A percentile compares a stretch with the other conserved stretches of the same genome.
These are phyloP conservation scores for Lasiosphaeria ovina DNA, from an alignment of 495 filamentous ascomycete genomes.

Conservation along the genomic window DNA sequence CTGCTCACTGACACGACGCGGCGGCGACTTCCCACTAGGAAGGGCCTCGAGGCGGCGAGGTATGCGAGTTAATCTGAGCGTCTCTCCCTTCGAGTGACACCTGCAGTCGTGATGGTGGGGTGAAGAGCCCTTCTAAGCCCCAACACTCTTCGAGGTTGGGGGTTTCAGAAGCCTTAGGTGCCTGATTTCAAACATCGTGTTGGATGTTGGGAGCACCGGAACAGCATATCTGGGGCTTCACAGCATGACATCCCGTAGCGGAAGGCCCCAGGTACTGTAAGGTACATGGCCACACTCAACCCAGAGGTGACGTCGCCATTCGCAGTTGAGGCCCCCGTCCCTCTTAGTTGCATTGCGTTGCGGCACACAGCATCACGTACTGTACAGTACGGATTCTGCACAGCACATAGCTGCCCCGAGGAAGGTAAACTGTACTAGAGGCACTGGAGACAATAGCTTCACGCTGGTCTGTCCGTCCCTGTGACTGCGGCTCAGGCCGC, in stretches of 20 bases:
- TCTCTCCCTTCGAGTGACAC: constrained; percentile 21
- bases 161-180: constrained; percentile 16
- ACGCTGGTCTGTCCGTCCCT: too few relatives aligned
- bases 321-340: too few relatives aligned
- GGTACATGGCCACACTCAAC: too few relatives aligned
- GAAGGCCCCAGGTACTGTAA: too few relatives aligned
- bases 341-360: too few relatives aligned
- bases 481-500: too few relatives aligned
- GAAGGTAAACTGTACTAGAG: too few relatives aligned
- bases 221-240: constrained; percentile 16
- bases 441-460: too few relatives aligned
- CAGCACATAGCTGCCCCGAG: too few relatives aligned
- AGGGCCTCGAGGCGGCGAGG: constrained; percentile 6
- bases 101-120: constrained; percentile 24
- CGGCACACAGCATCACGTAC: too few relatives aligned
- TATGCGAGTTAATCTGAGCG: constrained; percentile 20
- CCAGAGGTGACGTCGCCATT: too few relatives aligned
- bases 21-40: not conserved
- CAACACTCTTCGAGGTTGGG: constrained; percentile 11
- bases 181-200: not conserved
- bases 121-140: not conserved
- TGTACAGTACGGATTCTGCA: too few relatives aligned
- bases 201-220: not conserved
- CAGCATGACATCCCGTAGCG: constrained; percentile 5
- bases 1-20: not conserved